Evolutionary conservation across 2,329 filamentous ascomycete genomes (phyloP), one percentile per base, ranked within the genome.

Genomic region (Teratosphaeriaceae sp.): DNA sequence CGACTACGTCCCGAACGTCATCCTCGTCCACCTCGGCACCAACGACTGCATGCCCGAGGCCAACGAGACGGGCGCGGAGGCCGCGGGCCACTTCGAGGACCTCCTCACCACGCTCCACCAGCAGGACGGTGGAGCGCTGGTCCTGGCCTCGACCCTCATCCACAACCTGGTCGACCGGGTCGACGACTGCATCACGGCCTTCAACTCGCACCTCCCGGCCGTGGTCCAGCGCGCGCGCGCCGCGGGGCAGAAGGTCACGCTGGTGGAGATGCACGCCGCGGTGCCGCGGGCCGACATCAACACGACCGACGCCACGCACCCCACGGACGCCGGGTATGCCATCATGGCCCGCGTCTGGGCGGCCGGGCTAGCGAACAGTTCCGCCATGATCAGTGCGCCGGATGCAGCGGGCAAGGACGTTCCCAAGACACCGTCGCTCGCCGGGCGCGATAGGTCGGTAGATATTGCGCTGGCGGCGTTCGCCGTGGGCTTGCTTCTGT

Each of bases 291-390:
- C 21, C 20, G 42, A 47, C 12, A 31, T 45, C 20, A 35, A 44
- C 16, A 20, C 29, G 5, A 37, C 40, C 3, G 45, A 47, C 22
- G 24, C 11, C 3, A 47, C 45, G 16, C 45, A 47, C 26, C 45
- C 45, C 11, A 45, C 36, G 19, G 42, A 47, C 31, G 22, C 31
- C 7, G 45, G 45, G 8, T 47, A 47, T 24, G 18, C 16, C 11
- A 36, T 47, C 16, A 47, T 47, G 45, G 45, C 42, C 8, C 22
- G 26, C 26, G 27, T 26, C 18, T 47, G 45, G 45, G 38, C 36
- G 22, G 16, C 40, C 7, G 41, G 27, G 7, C n/a, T 47, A 11
- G 15, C 42, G 33, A 43, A 38, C 33, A 18, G 11, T 11, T 20
- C 33, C 4, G 16, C 33, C 7, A 5, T 20, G 5, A 36, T 39